Evolutionary conservation across 73 alveolate genomes (phyloP), one percentile per base, ranked within the genome.

Genomic region (Uronychia binucleata): DNA sequence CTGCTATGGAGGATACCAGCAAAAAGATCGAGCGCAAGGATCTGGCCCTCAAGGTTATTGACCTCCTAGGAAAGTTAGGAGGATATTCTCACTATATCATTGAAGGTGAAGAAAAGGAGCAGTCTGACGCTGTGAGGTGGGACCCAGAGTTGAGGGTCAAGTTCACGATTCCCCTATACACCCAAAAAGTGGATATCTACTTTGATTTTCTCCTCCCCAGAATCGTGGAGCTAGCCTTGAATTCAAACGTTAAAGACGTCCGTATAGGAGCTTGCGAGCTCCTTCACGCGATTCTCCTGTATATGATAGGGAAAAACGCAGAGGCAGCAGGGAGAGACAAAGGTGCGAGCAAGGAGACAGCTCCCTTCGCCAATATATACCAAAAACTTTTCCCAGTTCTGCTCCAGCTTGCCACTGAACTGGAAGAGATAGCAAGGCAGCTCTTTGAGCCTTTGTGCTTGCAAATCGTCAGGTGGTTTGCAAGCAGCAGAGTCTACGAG

Each of bases 381-480:
- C 28, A 79, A 83, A 84, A 92, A 32, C 80, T 91, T 86, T 31
- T 86, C 82, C 78, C 91, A 83, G 79, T 46, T 33, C 88, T 77
- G 58, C 91, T 77, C 46, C 76, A 84, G 33, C 57, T 76, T 33
- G 57, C 58, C 75, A 74, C 77, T 26, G 76, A 75, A 33, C 30
- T 89, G 30, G 99, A 96, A 76, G 88, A 90, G 74, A 92, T 95
- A 31, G 80, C 93, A 13, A 85, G 97, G 34, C 67, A 88, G 83
- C 90, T 96, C 27, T 96, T 92, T 85, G 97, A 96, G 75, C 94
- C 97, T 1, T 83, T 96, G 46, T 77, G 91, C 34, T 88, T 90
- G 75, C 95, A 96, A 89, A 86, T 95, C 80, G 98, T 96, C 30
- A 97, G 98, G 83, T 98, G 99, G 99, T 97, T 98, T 92, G 98